Evolutionary conservation across 1,139 yeast genomes (phyloP).

Genomic region (Geotrichum europaeum): DNA sequence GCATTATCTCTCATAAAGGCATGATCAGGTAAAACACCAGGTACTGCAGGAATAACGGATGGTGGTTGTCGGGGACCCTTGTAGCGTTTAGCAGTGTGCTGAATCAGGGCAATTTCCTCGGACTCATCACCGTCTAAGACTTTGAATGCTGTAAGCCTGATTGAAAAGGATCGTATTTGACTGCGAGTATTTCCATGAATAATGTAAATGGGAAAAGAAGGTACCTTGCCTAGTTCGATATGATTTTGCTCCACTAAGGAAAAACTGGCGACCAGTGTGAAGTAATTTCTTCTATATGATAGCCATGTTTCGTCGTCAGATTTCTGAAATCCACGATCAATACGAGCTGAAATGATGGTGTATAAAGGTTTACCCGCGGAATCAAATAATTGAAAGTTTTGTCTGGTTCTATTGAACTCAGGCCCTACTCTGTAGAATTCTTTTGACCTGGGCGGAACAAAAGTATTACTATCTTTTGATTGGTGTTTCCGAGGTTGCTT

Average conservation of each 20-base stretch:
- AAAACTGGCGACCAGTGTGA: constrained; percentile 15
- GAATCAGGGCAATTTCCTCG: constrained; percentile 16
- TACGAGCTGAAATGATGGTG: constrained; percentile 14
- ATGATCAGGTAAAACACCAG: constrained; percentile 17
- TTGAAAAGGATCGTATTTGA: constrained; percentile 11
- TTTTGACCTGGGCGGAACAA: constrained; percentile 10
- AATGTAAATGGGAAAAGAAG: constrained; percentile 12
- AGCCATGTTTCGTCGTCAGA: constrained; percentile 14
- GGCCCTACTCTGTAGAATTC: constrained; percentile 17
- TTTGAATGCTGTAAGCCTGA: constrained; percentile 17
- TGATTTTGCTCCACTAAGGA: constrained; percentile 9
- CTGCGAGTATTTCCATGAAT: neutral
- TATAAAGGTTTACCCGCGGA: constrained; percentile 12
- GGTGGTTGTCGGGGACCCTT: constrained; percentile 15
- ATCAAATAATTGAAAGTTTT: constrained; percentile 14
- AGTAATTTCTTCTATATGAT: constrained; percentile 17
- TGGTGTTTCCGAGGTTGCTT: constrained; percentile 1
- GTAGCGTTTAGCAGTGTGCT: constrained; percentile 17
- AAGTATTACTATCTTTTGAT: constrained; percentile 4
- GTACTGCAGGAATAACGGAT: constrained; percentile 15
- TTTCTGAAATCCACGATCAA: constrained; percentile 18
- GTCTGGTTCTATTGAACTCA: constrained; percentile 13
- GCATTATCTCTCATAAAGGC: constrained; percentile 17
- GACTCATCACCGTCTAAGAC: constrained; percentile 1
- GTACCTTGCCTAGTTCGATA: constrained; percentile 12